A percentile compares a stretch with the other conserved stretches of the same genome.
phyloP scores from a whole-genome alignment of 2,329 filamentous ascomycete genomes.

The Neoarthrinium moseri region DNA sequence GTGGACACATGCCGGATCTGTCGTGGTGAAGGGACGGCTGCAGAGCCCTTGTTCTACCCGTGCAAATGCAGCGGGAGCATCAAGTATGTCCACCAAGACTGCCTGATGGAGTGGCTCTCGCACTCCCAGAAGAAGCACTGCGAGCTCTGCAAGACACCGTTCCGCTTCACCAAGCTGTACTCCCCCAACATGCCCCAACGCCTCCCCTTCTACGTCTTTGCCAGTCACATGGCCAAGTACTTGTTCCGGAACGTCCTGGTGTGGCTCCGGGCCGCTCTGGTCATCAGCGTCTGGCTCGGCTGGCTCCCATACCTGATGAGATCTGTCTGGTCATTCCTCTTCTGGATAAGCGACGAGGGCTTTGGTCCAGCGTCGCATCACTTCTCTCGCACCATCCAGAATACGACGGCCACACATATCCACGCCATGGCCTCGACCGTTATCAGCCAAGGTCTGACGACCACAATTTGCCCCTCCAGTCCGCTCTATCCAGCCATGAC shows the following conservation, averaged over 20 bases:
- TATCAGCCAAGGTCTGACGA: slow-evolving; percentile 10
- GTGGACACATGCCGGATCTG: slow-evolving; percentile 96
- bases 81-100: slow-evolving; percentile 97
- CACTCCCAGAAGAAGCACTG: slow-evolving; percentile 99
- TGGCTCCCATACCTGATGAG: slow-evolving; percentile 89
- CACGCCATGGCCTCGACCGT: slow-evolving; percentile 23
- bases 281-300: slow-evolving; percentile 83
- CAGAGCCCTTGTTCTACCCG: slow-evolving; percentile 91
- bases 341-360: slow-evolving; percentile 88
- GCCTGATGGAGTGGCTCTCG: slow-evolving; percentile 96
- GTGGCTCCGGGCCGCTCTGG: slow-evolving; percentile 76
- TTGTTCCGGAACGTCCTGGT: slow-evolving; percentile 68
- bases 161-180: slow-evolving; percentile 97
- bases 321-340: slow-evolving; percentile 87
- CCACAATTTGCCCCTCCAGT: slow-evolving; percentile 36
- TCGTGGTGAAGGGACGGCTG: slow-evolving; percentile 76
- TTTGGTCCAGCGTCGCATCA: slow-evolving; percentile 32
- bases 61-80: slow-evolving; percentile 99
- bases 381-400: background rate
- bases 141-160: slow-evolving; percentile 97
- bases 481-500: slow-evolving; percentile 37
- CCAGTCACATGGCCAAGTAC: slow-evolving; percentile 75
- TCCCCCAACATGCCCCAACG: slow-evolving; percentile 87
- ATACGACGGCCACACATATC: slow-evolving; percentile 20
- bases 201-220: slow-evolving; percentile 77